Evolutionary conservation across 2,329 filamentous ascomycete genomes (phyloP), one percentile per base, ranked within the genome.

Genomic region (Amauroascus verrucosus): DNA sequence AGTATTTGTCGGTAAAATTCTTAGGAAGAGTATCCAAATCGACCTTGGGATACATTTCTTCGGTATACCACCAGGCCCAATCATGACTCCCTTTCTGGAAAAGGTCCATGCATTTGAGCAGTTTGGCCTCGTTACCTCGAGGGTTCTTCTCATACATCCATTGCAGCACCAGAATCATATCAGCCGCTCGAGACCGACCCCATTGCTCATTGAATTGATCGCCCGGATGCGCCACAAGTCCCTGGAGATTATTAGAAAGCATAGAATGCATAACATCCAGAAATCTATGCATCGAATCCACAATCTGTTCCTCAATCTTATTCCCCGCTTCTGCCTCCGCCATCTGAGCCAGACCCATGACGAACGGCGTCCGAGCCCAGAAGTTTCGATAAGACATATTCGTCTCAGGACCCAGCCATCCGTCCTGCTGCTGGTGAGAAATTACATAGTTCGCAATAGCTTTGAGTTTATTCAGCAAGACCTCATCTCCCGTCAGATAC

Each of bases 331-430:
- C 73, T 1, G 75, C 77, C 56, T 79, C 75, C 59, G 75, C 73
- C 58, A 66, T 57, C 54, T 68, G 67, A 11, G 69, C 75, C 53
- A 79, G 59, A 1, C 76, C 78, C 8, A 79, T 66, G 47, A 77
- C 70, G 9, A 79, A 65, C 13, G 75, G 72, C 58, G 72, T 76
- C 13, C 77, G 65, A 4, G 71, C 78, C 79, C 78, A 81, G 41
- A 81, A 68, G 35, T 76, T 73, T 48, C 77, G 65, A 16, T 66
- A 68, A 6, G 68, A 60, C 2, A 67, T 58, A 0, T 64, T 70
- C 0, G 58, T 71, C 64, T 81, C 78, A 0, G 76, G 76, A 0
- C 79, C 78, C 16, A 82, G 62, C 79, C 79, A 82, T 6, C 79
- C 79, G 66, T 82, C 79, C 0, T 60, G 56, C 28, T 71, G 70